Evolutionary conservation across 768 basidiomycete genomes (phyloP).

Genomic region (Russula brevipes): DNA sequence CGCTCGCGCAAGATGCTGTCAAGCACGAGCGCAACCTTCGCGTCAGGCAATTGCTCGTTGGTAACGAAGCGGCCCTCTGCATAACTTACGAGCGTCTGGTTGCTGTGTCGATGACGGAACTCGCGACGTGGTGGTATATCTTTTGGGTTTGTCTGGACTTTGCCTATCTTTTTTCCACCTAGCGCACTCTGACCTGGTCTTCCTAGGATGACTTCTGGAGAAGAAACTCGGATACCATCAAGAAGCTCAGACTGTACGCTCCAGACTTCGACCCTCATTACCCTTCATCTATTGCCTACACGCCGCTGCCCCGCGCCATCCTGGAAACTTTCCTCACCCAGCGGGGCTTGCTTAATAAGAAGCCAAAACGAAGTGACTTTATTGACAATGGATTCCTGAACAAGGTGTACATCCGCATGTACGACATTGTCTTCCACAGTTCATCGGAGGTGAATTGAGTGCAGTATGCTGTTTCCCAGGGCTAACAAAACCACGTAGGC

Average conservation of each 20-base stretch:
- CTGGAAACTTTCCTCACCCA: slow-evolving; percentile 62
- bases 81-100: slow-evolving; percentile 50
- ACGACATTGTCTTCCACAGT: slow-evolving; percentile 60
- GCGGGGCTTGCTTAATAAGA: slow-evolving; percentile 50
- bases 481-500: slow-evolving; percentile 38
- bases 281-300: slow-evolving; percentile 65
- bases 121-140: slow-evolving; percentile 72
- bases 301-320: slow-evolving; percentile 56
- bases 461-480: not conserved
- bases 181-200: not conserved
- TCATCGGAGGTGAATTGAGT: slow-evolving; percentile 40
- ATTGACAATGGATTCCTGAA: slow-evolving; percentile 65
- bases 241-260: slow-evolving; percentile 43
- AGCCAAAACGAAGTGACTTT: slow-evolving; percentile 41
- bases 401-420: slow-evolving; percentile 64
- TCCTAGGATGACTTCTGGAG: slow-evolving; percentile 70
- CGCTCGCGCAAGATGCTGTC: slow-evolving; percentile 42
- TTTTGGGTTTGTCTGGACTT: slow-evolving; percentile 53
- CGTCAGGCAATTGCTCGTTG: slow-evolving; percentile 47
- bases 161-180: not conserved
- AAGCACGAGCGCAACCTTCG: slow-evolving; percentile 50
- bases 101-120: slow-evolving; percentile 44
- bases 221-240: slow-evolving; percentile 56
- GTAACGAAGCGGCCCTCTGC: slow-evolving; percentile 42
- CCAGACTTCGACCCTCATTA: slow-evolving; percentile 69